phyloP scores from a whole-genome alignment of 2,329 filamentous ascomycete genomes.

The Coleophoma eucalyptorum region DNA sequence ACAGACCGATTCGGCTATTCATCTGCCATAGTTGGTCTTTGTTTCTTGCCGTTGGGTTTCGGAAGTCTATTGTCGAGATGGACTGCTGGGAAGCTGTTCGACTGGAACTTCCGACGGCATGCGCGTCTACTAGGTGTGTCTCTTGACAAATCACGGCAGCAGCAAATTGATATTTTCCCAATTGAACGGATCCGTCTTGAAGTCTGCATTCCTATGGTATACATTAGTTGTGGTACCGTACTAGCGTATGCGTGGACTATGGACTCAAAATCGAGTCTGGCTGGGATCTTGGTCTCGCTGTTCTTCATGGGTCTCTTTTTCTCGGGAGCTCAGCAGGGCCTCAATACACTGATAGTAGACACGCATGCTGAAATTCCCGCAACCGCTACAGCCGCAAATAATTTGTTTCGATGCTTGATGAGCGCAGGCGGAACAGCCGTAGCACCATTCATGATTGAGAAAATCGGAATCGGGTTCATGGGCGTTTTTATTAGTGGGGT shows the following conservation, averaged over 20 bases:
- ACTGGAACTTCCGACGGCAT: constrained; percentile 65
- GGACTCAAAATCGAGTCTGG: constrained; percentile 41
- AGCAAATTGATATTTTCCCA: constrained; percentile 16
- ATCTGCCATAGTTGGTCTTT: constrained; percentile 4
- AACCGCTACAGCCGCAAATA: constrained; percentile 54
- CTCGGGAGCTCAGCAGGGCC: constrained; percentile 55
- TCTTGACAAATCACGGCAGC: constrained; percentile 48
- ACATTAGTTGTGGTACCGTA: constrained; percentile 27
- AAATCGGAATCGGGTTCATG: constrained; percentile 32
- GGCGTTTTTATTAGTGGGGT: too few species aligned
- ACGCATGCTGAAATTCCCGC: constrained; percentile 53
- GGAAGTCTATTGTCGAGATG: constrained; percentile 44
- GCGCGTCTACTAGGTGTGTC: constrained; percentile 54
- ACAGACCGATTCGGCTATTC: constrained; percentile 3
- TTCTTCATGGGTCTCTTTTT: constrained; percentile 52
- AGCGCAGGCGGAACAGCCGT: constrained; percentile 2
- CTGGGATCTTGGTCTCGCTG: constrained; percentile 46
- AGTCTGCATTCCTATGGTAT: constrained; percentile 45
- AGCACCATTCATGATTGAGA: constrained; percentile 2
- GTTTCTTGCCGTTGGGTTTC: constrained; percentile 34
- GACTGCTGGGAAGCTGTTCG: constrained; percentile 47
- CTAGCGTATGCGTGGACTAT: constrained; percentile 52
- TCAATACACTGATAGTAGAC: constrained; percentile 58
- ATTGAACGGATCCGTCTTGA: constrained; percentile 37
- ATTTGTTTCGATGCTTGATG: constrained; percentile 5